Conservation (phyloP, 2,329 filamentous ascomycete species). For the Macrophomina pseudophaseolina region DNA sequence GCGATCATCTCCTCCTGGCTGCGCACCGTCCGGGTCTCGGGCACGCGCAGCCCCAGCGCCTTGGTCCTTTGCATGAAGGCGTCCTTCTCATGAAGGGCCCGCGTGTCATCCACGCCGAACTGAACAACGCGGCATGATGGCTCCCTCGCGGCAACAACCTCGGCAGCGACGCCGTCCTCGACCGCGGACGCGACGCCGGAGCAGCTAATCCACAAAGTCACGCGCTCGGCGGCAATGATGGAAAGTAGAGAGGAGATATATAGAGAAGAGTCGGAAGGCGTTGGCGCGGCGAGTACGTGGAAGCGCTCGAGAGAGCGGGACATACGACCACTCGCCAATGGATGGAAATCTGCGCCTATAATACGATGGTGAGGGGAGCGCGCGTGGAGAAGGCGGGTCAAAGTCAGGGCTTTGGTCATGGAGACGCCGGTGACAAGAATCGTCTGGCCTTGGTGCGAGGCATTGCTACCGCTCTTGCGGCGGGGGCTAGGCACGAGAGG, state of each 20-base stretch:
- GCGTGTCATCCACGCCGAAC: slow-evolving; percentile 62
- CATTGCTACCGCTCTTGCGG: neutral
- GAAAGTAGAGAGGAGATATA: slow-evolving; percentile 65
- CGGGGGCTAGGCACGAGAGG: slow-evolving; percentile 34
- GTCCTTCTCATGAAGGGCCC: slow-evolving; percentile 67
- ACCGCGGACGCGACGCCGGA: slow-evolving; percentile 70
- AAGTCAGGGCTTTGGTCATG: slow-evolving; percentile 71
- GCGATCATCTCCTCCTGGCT: slow-evolving; percentile 59
- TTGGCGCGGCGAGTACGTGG: slow-evolving; percentile 52
- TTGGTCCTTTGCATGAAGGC: slow-evolving; percentile 66
- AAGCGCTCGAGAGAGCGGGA: slow-evolving; percentile 64
- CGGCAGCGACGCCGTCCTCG: slow-evolving; percentile 63
- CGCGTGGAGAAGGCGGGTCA: slow-evolving; percentile 69
- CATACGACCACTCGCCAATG: slow-evolving; percentile 52
- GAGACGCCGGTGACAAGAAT: slow-evolving; percentile 75
- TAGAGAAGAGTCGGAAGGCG: slow-evolving; percentile 16
- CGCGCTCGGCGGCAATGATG: slow-evolving; percentile 63
- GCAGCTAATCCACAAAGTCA: slow-evolving; percentile 76
- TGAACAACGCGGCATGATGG: slow-evolving; percentile 69
- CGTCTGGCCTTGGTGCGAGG: slow-evolving; percentile 48
- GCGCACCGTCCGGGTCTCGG: slow-evolving; percentile 57
- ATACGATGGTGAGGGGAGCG: slow-evolving; percentile 65
- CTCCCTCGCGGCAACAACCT: slow-evolving; percentile 63
- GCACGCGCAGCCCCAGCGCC: slow-evolving; percentile 47
- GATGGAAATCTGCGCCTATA: slow-evolving; percentile 70